Evolutionary conservation across 2,329 filamentous ascomycete genomes (phyloP).

Genomic region (Colletotrichum graminicola): DNA sequence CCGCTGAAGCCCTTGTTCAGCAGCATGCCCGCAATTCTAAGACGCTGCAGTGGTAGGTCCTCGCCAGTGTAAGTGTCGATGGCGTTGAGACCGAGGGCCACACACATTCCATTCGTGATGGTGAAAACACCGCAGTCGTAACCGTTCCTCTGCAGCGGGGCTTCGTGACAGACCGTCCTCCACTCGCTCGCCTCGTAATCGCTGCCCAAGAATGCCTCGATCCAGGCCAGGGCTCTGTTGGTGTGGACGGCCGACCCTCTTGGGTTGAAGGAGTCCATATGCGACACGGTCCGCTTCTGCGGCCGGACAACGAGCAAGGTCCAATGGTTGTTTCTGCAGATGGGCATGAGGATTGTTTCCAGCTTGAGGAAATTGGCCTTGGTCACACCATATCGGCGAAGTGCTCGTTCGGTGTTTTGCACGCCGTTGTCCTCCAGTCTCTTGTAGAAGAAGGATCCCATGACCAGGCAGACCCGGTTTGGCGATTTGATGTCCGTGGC

Average conservation of each 20-base stretch:
- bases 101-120: conserved; percentile 77
- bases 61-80: conserved; percentile 60
- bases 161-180: conserved; percentile 63
- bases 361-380: conserved; percentile 73
- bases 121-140: conserved; percentile 84
- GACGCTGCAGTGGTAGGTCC: conserved; percentile 71
- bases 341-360: conserved; percentile 77
- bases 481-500: conserved; percentile 55
- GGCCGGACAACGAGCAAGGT: conserved; percentile 77
- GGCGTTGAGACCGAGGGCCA: conserved; percentile 66
- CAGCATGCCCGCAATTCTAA: conserved; percentile 73
- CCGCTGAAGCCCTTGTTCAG: conserved; percentile 75
- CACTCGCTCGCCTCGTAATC: conserved; percentile 71
- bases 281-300: conserved; percentile 69
- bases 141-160: conserved; percentile 72
- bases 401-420: conserved; percentile 63
- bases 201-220: conserved; percentile 67
- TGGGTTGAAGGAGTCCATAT: conserved; percentile 74
- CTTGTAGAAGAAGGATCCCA: conserved; percentile 76
- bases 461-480: conserved; percentile 70
- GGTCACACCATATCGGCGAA: conserved; percentile 67
- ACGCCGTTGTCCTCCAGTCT: conserved; percentile 63
- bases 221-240: conserved; percentile 63
- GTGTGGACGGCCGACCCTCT: conserved; percentile 56
- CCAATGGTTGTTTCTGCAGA: conserved; percentile 77